phyloP scores from a whole-genome alignment of 495 filamentous ascomycete species.

The Penicillium ochrochloron region DNA sequence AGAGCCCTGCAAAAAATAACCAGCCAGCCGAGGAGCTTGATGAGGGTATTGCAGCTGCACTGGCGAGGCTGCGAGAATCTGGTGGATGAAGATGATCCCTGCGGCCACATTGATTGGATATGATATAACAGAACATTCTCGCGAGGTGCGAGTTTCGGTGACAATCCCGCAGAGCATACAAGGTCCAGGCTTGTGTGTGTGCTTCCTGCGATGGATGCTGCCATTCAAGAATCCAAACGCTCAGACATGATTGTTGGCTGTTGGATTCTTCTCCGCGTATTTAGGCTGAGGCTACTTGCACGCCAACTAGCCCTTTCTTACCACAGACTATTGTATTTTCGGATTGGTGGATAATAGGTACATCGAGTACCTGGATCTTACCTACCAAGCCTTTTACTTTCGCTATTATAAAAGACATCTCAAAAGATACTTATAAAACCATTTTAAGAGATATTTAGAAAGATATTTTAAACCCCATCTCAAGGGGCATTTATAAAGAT shows the following conservation, averaged over 20 bases:
- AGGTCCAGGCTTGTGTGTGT: background rate
- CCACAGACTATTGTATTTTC: no score
- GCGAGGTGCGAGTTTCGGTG: background rate
- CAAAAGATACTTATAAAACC: no score
- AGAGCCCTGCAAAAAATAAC: background rate
- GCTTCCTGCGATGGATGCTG: background rate
- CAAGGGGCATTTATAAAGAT: no score
- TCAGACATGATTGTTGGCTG: background rate
- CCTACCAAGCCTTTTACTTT: no score
- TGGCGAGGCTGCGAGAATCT: constrained; percentile 37
- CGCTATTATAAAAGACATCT: no score
- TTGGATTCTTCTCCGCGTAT: background rate
- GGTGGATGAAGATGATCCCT: constrained; percentile 37
- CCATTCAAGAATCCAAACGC: background rate
- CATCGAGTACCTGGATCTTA: no score
- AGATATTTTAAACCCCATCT: no score
- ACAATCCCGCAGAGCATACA: background rate
- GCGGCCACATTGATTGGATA: background rate
- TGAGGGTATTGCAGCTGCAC: constrained; percentile 34
- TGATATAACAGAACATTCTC: background rate
- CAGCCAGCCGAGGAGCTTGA: constrained; percentile 27
- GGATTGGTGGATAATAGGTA: no score
- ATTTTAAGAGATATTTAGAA: no score
- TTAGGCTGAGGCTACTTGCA: no score
- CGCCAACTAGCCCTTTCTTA: no score